Evolutionary conservation across 352 stramenopile species (phyloP), one percentile per base, ranked within the genome.

Genomic region (Phytopythium aichiense): DNA sequence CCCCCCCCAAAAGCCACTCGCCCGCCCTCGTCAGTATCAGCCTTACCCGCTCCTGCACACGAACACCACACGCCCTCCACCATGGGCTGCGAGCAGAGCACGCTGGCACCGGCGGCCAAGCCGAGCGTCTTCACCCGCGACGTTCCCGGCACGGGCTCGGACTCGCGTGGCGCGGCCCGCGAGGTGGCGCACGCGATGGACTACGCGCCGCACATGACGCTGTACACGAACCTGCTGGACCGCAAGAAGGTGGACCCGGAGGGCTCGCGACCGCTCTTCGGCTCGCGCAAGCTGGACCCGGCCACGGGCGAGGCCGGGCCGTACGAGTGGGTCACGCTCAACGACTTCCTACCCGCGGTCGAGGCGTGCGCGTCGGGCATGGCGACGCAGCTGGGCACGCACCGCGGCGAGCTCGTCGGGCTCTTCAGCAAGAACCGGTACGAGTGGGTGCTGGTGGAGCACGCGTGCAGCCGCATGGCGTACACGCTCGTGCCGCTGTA

Each of bases 371-470:
- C 77, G 2, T 74, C 65, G 3, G 79, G 73, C 20, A 76, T 89
- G 71, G 69, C 60, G 4, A 56, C 71, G 37, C 54, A 57, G 9
- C 60, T 87, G 37, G 56, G 69, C 11, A 52, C 81, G 51, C n/a
- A n/a, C n/a, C 77, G 83, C 45, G 68, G 73, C 5, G 81, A 80
- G 13, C 71, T 86, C 28, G 74, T 92, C 13, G 84, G 84, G n/a
- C 56, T 92, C 20, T 91, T 91, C 69, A 78, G 65, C 67, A 90
- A 90, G 67, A 92, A 92, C 62, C 78, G 84, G 30, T 86, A 86
- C 60, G 84, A 92, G 60, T 91, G 84, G 84, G 72, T 79, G 2
- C 58, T 90, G 2, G 80, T 89, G 11, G 84, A 93, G 67, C 81
- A 87, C 66, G 73, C 65, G n/a, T 80, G 66, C 55, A 91, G 85